Conservation (phyloP, 306 rosid species). For the Rubus parviflorus region DNA sequence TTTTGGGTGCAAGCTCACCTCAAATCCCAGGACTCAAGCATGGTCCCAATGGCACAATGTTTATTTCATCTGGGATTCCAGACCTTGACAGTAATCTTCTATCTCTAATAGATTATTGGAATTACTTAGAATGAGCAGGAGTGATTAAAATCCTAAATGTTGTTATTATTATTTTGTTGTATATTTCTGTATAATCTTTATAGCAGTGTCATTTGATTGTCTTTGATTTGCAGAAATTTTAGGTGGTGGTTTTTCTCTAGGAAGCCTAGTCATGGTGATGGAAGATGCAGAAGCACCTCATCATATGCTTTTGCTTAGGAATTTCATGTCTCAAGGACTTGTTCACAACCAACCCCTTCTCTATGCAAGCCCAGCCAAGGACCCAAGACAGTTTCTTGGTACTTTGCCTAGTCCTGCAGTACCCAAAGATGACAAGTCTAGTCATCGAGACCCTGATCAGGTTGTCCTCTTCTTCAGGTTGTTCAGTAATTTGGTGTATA, state of each 20-base stretch:
- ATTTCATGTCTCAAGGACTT: constrained; percentile 91
- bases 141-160: too few species aligned
- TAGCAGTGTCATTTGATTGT: constrained; percentile 10
- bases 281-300: constrained; percentile 97
- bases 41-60: constrained; percentile 77
- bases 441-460: constrained; percentile 38
- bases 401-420: constrained; percentile 74
- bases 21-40: constrained; percentile 61
- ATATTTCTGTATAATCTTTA: not conserved
- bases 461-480: constrained; percentile 37
- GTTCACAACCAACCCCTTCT: constrained; percentile 79
- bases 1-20: constrained; percentile 38
- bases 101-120: constrained; percentile 6
- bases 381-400: constrained; percentile 81
- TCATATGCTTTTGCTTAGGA: constrained; percentile 93
- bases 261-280: constrained; percentile 87
- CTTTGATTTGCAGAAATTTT: constrained; percentile 55
- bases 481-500: not conserved
- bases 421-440: constrained; percentile 58
- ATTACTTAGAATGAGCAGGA: not conserved
- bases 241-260: constrained; percentile 82
- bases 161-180: not conserved
- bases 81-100: constrained; percentile 78
- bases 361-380: constrained; percentile 76
- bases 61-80: constrained; percentile 71